Percentiles rank a stretch among this genome's conserved stretches.
Evolutionary conservation across 106 monocot species (phyloP).

Genomic region (Platanthera zijinensis): DNA sequence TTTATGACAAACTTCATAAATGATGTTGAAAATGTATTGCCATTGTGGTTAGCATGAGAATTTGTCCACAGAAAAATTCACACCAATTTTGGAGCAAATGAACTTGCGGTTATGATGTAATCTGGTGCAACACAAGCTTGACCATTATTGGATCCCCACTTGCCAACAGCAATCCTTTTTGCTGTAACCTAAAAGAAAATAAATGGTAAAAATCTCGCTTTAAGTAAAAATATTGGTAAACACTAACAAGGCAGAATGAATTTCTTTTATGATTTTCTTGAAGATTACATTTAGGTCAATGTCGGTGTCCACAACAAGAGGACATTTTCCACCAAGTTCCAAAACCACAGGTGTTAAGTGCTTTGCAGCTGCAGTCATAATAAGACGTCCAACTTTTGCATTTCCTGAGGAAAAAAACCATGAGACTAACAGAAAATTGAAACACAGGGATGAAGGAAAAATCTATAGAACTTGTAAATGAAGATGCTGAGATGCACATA

Average conservation of each 20-base stretch:
- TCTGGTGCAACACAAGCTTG: conserved; percentile 76
- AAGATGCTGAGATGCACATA: too few relatives aligned
- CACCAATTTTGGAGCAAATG: conserved; percentile 62
- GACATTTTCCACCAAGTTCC: conserved; percentile 81
- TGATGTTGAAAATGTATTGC: too few relatives aligned
- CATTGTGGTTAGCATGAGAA: too few relatives aligned
- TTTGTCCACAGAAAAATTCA: neutral
- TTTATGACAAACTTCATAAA: too few relatives aligned
- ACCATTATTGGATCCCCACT: conserved; percentile 71
- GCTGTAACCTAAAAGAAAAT: conserved; percentile 33
- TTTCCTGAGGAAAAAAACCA: conserved; percentile 26
- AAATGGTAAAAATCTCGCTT: neutral
- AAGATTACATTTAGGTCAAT: conserved; percentile 29
- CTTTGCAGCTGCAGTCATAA: conserved; percentile 70
- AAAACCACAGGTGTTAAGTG: conserved; percentile 63
- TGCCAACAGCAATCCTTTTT: conserved; percentile 56
- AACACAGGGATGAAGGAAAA: neutral
- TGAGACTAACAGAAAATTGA: neutral
- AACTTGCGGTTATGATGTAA: conserved; percentile 56
- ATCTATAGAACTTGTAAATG: too few relatives aligned
- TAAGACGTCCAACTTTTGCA: conserved; percentile 40
- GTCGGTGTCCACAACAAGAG: conserved; percentile 56
- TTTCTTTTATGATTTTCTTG: neutral
- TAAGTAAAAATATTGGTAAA: neutral
- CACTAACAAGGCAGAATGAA: neutral